Evolutionary conservation across 129 eudicot species (phyloP), one percentile per base, ranked within the genome.

Genomic region (Flaveria ramosissima): DNA sequence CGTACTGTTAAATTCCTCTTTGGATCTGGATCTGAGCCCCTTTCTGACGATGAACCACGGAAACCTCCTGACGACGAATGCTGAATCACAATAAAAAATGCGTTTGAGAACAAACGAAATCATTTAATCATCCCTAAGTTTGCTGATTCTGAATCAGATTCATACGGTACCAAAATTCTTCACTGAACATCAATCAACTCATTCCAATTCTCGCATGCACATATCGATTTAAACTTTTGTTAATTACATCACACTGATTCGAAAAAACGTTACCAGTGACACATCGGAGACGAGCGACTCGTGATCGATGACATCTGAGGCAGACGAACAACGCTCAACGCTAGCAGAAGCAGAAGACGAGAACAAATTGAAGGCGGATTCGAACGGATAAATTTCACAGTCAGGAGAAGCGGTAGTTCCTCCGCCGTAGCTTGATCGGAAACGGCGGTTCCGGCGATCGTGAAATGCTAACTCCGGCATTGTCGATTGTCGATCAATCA

Each of bases 301-400:
- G 41, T 82, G 93, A 83, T 88, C 96, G 56, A 71, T 86, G 1
- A 75, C 82, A 67, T 89, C 92, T 43, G 98, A 88, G 26, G 90
- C 81, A 65, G 89, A 90, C n/a, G 98, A 92, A 85, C 92, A 86
- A 43, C 94, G 89, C 27, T 90, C 98, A 19, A 88, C 90, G 62
- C 94, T 90, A 78, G 89, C 92, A 23, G 98, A 92, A 75, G 96
- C 85, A 39, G 92, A 90, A 62, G 97, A 87, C n/a, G 97, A 92
- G 70, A 89, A 88, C 65, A 88, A 84, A 59, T 81, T 89, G 83
- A 87, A 85, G 74, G 81, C 76, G 24, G 89, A 84, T 27, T 88
- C 90, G 14, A 64, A 78, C 10, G 87, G 75, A 77, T 76, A 78
- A 39, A 89, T 85, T 12, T 82, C 84, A 11, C 93, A 87, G 73